These are phyloP conservation scores for Wickerhamiella hasegawae DNA, from an alignment of 805 yeast species.

Conservation along the genomic window DNA sequence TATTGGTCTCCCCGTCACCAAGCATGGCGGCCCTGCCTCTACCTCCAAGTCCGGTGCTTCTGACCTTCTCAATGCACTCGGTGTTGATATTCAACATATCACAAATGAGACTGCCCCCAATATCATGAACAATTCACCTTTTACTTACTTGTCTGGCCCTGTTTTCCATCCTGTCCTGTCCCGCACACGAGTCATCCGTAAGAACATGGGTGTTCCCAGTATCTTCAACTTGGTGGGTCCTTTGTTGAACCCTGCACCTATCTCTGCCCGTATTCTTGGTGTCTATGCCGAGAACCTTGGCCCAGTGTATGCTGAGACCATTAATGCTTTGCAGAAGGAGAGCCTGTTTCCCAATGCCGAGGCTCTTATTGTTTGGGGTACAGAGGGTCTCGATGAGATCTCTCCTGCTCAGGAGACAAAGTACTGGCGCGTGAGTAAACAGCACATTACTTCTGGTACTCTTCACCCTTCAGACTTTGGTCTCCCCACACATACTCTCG, in stretches of 20 bases:
- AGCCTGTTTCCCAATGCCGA: slow-evolving; percentile 26
- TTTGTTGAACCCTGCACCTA: slow-evolving; percentile 75
- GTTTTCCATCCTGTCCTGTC: slow-evolving; percentile 89
- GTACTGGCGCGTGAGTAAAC: slow-evolving; percentile 52
- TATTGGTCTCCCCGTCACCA: slow-evolving; percentile 61
- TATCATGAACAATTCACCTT: slow-evolving; percentile 31
- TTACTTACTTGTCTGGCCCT: slow-evolving; percentile 77
- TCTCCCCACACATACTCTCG: slow-evolving; percentile 52
- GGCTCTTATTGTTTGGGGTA: slow-evolving; percentile 88
- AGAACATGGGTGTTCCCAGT: slow-evolving; percentile 73
- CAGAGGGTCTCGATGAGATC: slow-evolving; percentile 81
- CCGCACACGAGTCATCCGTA: slow-evolving; percentile 61
- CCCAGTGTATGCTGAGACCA: slow-evolving; percentile 68
- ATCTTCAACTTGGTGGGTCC: slow-evolving; percentile 94
- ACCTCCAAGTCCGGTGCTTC: slow-evolving; percentile 91
- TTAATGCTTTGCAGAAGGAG: slow-evolving; percentile 40
- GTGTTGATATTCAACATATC: slow-evolving; percentile 64
- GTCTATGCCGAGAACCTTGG: slow-evolving; percentile 74
- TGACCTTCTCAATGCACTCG: slow-evolving; percentile 66
- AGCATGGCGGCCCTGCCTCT: slow-evolving; percentile 96
- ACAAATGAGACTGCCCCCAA: slow-evolving; percentile 44
- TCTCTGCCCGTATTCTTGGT: slow-evolving; percentile 70
- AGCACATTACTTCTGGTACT: slow-evolving; percentile 17
- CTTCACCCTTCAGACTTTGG: slow-evolving; percentile 63
- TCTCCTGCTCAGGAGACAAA: slow-evolving; percentile 75